phyloP scores from a whole-genome alignment of 2,329 filamentous ascomycete species.

The Pyricularia sp. region DNA sequence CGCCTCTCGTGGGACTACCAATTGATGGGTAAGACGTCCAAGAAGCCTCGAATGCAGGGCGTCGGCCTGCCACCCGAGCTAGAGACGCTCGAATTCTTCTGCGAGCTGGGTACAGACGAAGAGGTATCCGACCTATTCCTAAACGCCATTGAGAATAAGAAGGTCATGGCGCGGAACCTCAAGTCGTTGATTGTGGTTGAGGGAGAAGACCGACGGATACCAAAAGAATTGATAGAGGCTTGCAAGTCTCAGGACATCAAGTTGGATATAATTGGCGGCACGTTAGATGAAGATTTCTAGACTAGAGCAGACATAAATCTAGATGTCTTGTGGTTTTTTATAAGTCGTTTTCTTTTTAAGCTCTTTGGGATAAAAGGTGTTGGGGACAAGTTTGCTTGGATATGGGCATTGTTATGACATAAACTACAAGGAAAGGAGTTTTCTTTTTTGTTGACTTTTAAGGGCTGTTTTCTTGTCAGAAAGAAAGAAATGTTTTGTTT shows the following conservation, averaged over 20 bases:
- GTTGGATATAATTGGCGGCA: conserved; percentile 18
- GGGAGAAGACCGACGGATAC: conserved; percentile 20
- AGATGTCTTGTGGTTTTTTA: neutral
- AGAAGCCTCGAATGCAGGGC: conserved; percentile 33
- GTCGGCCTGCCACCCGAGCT: conserved; percentile 36
- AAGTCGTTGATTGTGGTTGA: conserved; percentile 27
- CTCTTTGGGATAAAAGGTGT: neutral
- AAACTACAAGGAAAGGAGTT: neutral
- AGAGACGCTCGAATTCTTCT: conserved; percentile 30
- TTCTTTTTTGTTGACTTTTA: neutral
- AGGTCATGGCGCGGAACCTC: conserved; percentile 26
- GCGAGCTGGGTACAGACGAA: conserved; percentile 24
- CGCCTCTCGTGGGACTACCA: conserved; percentile 38
- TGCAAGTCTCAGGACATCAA: conserved; percentile 22
- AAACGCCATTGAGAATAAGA: conserved; percentile 25
- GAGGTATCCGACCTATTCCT: conserved; percentile 35
- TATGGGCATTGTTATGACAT: neutral
- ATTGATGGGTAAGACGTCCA: conserved; percentile 34
- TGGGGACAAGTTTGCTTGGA: neutral
- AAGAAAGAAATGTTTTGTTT: neutral
- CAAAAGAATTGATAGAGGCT: conserved; percentile 23
- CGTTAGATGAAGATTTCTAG: conserved; percentile 1
- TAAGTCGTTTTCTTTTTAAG: neutral
- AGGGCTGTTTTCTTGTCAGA: neutral
- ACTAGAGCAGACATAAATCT: neutral